Evolutionary conservation across 306 rosid species (phyloP).

Genomic region (Glycine tomentella): DNA sequence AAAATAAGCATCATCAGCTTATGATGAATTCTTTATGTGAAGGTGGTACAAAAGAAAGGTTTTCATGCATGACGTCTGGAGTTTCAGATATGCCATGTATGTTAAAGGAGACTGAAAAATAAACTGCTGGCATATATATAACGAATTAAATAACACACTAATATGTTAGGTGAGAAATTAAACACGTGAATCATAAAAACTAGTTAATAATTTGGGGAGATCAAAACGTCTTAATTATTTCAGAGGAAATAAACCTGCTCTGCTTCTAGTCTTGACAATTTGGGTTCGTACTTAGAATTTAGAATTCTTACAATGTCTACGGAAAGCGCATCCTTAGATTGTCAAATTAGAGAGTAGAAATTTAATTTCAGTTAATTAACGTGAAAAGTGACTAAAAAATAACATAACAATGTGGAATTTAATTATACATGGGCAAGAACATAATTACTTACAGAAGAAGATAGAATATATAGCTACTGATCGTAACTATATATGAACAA

Average conservation of each 20-base stretch:
- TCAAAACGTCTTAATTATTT: not conserved
- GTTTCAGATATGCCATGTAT: not conserved
- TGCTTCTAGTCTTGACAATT: slow-evolving; percentile 5
- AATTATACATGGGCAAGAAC: no score
- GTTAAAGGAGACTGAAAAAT: not conserved
- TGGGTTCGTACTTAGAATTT: not conserved
- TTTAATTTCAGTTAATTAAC: not conserved
- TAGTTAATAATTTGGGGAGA: not conserved
- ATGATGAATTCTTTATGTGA: not conserved
- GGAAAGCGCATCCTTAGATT: not conserved
- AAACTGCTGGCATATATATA: not conserved
- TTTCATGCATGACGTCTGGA: not conserved
- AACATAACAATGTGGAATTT: no score
- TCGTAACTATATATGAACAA: not conserved
- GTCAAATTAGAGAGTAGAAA: no score
- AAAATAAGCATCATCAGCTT: slow-evolving; percentile 8
- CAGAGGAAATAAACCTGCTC: not conserved
- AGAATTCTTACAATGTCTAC: no score
- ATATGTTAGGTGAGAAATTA: not conserved
- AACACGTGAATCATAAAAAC: slow-evolving; percentile 2
- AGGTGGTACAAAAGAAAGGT: not conserved
- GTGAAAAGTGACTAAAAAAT: not conserved
- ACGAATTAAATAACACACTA: not conserved
- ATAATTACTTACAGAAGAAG: slow-evolving; percentile 4
- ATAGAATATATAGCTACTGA: not conserved